Conservation (phyloP, 2,329 filamentous ascomycete species). For the Sporothrix brasiliensis region DNA sequence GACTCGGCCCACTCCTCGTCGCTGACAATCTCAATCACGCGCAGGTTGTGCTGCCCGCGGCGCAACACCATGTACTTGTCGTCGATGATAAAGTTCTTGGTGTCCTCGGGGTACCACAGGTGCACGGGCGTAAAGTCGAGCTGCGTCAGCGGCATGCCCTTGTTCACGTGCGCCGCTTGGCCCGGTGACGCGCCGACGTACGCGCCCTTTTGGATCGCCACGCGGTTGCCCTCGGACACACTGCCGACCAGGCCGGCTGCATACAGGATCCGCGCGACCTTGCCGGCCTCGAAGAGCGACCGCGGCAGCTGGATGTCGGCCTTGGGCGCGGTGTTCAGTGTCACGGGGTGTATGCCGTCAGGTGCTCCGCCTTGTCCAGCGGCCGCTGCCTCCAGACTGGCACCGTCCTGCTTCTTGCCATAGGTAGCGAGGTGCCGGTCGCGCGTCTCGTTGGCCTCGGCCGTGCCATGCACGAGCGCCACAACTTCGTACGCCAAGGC, state of each 20-base stretch:
- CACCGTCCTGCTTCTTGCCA: slow-evolving; percentile 32
- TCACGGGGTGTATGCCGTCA: slow-evolving; percentile 35
- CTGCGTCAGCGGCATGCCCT: slow-evolving; percentile 52
- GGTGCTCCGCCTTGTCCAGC: slow-evolving; percentile 16
- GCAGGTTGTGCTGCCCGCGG: slow-evolving; percentile 65
- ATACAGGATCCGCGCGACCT: slow-evolving; percentile 61
- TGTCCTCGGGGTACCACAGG: slow-evolving; percentile 60
- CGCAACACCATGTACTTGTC: slow-evolving; percentile 62
- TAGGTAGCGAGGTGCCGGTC: slow-evolving; percentile 57
- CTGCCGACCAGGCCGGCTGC: slow-evolving; percentile 63
- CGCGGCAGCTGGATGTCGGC: slow-evolving; percentile 62
- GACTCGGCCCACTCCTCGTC: slow-evolving; percentile 57
- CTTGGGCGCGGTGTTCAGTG: slow-evolving; percentile 53
- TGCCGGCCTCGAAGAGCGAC: slow-evolving; percentile 57
- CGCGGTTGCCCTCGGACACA: slow-evolving; percentile 60
- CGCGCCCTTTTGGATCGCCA: slow-evolving; percentile 58
- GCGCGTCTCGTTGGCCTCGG: slow-evolving; percentile 66
- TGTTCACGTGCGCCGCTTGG: slow-evolving; percentile 39
- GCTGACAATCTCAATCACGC: slow-evolving; percentile 61
- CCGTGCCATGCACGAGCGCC: slow-evolving; percentile 72
- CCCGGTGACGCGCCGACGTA: slow-evolving; percentile 61
- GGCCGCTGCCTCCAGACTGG: slow-evolving; percentile 29
- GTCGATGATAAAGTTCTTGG: slow-evolving; percentile 63
- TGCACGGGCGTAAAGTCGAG: slow-evolving; percentile 66
- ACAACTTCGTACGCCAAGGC: slow-evolving; percentile 80